Evolutionary conservation across 345 rosid species (phyloP).

Genomic region (Toxicodendron radicans): DNA sequence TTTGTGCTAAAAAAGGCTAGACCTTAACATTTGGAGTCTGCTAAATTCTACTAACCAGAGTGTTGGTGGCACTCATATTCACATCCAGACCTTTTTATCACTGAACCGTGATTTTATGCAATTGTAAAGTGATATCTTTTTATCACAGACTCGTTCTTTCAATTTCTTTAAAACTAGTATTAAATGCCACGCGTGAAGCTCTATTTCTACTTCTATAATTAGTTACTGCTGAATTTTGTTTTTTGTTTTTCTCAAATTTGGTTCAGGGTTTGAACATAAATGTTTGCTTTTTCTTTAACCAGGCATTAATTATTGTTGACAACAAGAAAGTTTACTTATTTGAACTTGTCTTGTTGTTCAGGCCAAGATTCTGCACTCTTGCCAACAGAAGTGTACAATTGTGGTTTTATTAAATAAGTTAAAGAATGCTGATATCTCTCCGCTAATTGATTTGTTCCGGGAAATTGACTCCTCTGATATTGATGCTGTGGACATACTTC

Average conservation of each 20-base stretch:
- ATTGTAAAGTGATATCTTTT: too few relatives aligned
- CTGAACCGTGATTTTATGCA: too few relatives aligned
- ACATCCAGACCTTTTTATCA: too few relatives aligned
- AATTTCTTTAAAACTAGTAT: too few relatives aligned
- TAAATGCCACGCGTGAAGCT: background rate
- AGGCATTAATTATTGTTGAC: background rate
- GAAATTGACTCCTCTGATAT: conserved; percentile 30
- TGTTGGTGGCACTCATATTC: too few relatives aligned
- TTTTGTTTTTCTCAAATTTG: background rate
- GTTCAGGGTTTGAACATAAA: background rate
- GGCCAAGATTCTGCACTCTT: conserved; percentile 35
- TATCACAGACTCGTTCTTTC: too few relatives aligned
- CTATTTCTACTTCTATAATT: background rate
- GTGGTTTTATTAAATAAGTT: conserved; percentile 39
- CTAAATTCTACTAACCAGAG: too few relatives aligned
- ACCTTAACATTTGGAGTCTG: too few relatives aligned
- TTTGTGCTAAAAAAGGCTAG: background rate
- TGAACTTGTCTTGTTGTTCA: conserved; percentile 24
- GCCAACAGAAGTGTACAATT: conserved; percentile 28
- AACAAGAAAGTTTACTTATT: background rate
- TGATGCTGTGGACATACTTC: conserved; percentile 37
- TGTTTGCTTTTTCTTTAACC: background rate
- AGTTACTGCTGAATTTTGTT: background rate
- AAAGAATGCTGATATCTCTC: conserved; percentile 36
- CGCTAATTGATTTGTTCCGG: conserved; percentile 36